Evolutionary conservation across 768 basidiomycete species (phyloP).

Genomic region (Termitomyces sp.): DNA sequence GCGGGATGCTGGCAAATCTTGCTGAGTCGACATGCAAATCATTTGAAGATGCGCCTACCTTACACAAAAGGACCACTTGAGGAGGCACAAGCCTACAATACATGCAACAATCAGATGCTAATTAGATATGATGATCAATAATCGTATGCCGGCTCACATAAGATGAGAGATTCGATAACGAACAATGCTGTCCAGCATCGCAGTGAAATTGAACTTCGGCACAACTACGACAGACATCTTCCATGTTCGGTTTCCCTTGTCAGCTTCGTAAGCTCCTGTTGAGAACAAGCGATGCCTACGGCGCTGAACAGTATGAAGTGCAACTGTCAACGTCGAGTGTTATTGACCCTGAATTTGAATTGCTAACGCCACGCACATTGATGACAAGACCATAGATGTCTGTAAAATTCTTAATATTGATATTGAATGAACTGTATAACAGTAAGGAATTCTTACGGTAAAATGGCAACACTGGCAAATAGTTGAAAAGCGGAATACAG

Average conservation of each 20-base stretch:
- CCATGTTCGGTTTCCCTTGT: background rate
- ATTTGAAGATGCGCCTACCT: slow-evolving; percentile 26
- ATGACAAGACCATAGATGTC: slow-evolving; percentile 67
- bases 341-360: background rate
- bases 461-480: slow-evolving; percentile 44
- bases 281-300: slow-evolving; percentile 26
- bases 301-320: slow-evolving; percentile 52
- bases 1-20: slow-evolving; percentile 37
- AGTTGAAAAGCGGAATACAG: background rate
- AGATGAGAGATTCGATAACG: slow-evolving; percentile 52
- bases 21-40: background rate
- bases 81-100: slow-evolving; percentile 47
- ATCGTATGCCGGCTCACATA: slow-evolving; percentile 23
- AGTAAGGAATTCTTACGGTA: slow-evolving; percentile 40
- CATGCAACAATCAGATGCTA: background rate
- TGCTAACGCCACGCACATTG: slow-evolving; percentile 30
- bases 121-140: too few species aligned
- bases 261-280: background rate
- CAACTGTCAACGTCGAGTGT: slow-evolving; percentile 27
- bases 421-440: background rate
- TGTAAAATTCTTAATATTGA: slow-evolving; percentile 6
- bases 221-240: slow-evolving; percentile 53
- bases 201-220: slow-evolving; percentile 55
- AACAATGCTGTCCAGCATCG: slow-evolving; percentile 57
- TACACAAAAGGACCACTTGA: slow-evolving; percentile 50